A percentile compares a stretch with the other conserved stretches of the same genome.
These are phyloP conservation scores for Stachybotrys chlorohalonatus DNA, from an alignment of 2,329 filamentous ascomycete genomes.

Conservation along the genomic window DNA sequence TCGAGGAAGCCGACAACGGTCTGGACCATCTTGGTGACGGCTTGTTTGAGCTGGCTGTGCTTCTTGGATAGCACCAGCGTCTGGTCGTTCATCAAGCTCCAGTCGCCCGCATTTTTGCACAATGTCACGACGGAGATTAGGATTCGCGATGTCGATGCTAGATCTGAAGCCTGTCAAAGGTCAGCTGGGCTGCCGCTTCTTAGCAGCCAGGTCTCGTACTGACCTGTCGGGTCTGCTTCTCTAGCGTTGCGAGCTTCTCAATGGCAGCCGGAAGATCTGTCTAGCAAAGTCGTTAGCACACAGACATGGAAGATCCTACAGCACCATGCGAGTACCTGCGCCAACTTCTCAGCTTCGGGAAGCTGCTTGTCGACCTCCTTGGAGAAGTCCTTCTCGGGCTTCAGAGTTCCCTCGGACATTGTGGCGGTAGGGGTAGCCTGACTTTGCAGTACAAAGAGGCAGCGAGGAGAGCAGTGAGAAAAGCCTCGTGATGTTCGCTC, in stretches of 20 bases:
- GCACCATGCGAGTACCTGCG: constrained; percentile 49
- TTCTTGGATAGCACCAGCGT: constrained; percentile 95
- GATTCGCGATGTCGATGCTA: constrained; percentile 86
- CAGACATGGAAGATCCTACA: background rate
- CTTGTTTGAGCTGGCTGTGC: constrained; percentile 98
- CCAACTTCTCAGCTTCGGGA: constrained; percentile 81
- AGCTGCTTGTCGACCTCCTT: constrained; percentile 92
- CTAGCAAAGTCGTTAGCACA: constrained; percentile 24
- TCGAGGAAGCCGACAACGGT: constrained; percentile 88
- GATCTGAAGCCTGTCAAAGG: constrained; percentile 71
- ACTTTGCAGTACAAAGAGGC: constrained; percentile 1
- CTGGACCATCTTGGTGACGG: constrained; percentile 98
- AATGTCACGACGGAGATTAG: constrained; percentile 84
- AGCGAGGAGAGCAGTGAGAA: background rate
- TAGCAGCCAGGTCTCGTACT: constrained; percentile 6
- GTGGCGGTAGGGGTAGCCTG: constrained; percentile 6
- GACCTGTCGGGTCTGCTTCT: constrained; percentile 97
- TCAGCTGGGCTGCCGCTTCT: constrained; percentile 7
- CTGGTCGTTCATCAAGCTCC: constrained; percentile 93
- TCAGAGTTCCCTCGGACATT: constrained; percentile 78
- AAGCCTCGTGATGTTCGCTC: too few species aligned
- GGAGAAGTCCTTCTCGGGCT: constrained; percentile 98
- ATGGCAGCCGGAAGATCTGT: constrained; percentile 77
- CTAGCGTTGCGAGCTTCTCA: constrained; percentile 83
- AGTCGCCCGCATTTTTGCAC: constrained; percentile 87